Evolutionary conservation across 306 rosid species (phyloP).

Genomic region (Cucumis melo): DNA sequence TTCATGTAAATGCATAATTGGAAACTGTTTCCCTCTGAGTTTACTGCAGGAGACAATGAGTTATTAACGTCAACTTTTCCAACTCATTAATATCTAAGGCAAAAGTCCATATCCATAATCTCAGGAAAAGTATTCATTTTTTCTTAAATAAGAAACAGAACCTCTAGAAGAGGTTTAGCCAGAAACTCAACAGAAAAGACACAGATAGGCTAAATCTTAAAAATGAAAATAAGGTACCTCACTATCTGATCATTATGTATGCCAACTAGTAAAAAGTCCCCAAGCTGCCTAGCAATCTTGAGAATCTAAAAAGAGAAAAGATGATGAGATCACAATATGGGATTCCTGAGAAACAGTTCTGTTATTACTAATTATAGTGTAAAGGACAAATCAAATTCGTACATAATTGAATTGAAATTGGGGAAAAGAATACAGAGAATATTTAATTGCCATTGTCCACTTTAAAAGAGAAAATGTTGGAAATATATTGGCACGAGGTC

Average conservation of each 20-base stretch:
- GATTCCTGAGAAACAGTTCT: not conserved
- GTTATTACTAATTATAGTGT: not conserved
- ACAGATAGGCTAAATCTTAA: not conserved
- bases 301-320: constrained; percentile 41
- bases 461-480: not conserved
- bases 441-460: not conserved
- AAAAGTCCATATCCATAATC: not conserved
- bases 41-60: constrained; percentile 36
- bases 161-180: not conserved
- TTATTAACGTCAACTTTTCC: not conserved
- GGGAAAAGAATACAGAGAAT: not conserved
- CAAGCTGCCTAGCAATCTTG: constrained; percentile 83
- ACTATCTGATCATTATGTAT: constrained; percentile 68
- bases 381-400: not conserved
- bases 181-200: not conserved
- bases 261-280: constrained; percentile 94
- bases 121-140: not conserved
- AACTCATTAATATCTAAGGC: not conserved
- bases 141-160: too few relatives aligned
- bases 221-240: constrained; percentile 33
- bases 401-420: not conserved
- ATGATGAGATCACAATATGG: not conserved
- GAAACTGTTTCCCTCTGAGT: constrained; percentile 61
- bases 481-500: not conserved
- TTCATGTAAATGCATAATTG: constrained; percentile 91